phyloP scores from a whole-genome alignment of 2,329 filamentous ascomycete genomes.

The Coniochaeta pulveracea region DNA sequence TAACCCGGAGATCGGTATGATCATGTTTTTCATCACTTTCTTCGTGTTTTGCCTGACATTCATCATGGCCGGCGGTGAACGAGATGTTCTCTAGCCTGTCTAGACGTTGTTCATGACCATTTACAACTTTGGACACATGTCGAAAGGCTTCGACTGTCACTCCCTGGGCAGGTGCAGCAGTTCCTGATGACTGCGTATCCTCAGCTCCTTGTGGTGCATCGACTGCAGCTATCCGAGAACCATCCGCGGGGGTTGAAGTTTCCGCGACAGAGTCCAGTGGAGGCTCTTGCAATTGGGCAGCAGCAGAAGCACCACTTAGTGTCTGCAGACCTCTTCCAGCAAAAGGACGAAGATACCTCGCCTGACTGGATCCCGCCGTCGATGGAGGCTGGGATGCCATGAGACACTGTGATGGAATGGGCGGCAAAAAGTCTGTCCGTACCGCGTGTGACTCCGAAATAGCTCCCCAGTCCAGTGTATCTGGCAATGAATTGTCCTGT shows the following conservation, averaged over 20 bases:
- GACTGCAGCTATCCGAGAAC: background rate
- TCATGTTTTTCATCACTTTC: constrained; percentile 60
- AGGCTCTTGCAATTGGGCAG: constrained; percentile 19
- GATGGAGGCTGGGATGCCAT: constrained; percentile 36
- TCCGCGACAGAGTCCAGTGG: constrained; percentile 17
- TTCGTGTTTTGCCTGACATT: constrained; percentile 55
- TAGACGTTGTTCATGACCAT: constrained; percentile 52
- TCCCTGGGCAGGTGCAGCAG: constrained; percentile 1
- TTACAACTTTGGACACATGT: constrained; percentile 39
- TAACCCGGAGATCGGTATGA: constrained; percentile 52
- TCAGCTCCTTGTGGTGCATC: background rate
- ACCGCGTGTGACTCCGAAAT: constrained; percentile 26
- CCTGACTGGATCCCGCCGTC: constrained; percentile 36
- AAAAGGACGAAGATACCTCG: constrained; percentile 42
- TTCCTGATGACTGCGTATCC: constrained; percentile 1
- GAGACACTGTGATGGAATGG: constrained; percentile 37
- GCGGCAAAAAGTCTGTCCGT: constrained; percentile 24
- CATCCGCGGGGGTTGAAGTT: constrained; percentile 4
- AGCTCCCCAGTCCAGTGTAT: constrained; percentile 42
- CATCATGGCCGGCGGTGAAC: constrained; percentile 53
- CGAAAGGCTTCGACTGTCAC: constrained; percentile 22
- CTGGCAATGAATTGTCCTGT: constrained; percentile 35
- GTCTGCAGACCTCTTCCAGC: constrained; percentile 43
- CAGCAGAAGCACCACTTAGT: constrained; percentile 28
- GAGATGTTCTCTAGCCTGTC: constrained; percentile 60